phyloP scores from a whole-genome alignment of 768 basidiomycete species.

The Suillus placidus region DNA sequence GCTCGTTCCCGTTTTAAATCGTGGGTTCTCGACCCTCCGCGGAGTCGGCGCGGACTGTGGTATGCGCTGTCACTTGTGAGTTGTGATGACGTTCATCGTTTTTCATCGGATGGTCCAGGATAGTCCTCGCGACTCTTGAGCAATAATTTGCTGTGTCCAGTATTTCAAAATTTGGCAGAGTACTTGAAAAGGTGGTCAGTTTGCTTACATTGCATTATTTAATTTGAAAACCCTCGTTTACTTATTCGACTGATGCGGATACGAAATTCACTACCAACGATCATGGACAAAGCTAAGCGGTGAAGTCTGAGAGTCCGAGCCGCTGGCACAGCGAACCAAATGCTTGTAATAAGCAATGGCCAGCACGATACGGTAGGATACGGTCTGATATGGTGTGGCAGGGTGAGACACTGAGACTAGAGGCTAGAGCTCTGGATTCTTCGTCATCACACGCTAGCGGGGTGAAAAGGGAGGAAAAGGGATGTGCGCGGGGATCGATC shows the following conservation, averaged over 20 bases:
- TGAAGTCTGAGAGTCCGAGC: not conserved
- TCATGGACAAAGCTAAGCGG: not conserved
- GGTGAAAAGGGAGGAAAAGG: not conserved
- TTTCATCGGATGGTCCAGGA: not conserved
- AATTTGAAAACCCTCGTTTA: not conserved
- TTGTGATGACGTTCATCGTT: not conserved
- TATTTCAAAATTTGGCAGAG: not conserved
- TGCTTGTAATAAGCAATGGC: not conserved
- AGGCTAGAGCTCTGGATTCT: not conserved
- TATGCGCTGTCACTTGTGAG: not conserved
- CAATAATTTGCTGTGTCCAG: not conserved
- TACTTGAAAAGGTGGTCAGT: not conserved
- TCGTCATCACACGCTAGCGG: not conserved
- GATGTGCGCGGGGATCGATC: not conserved
- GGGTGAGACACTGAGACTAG: too few species aligned
- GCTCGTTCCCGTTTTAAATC: conserved; percentile 24
- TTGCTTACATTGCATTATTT: not conserved
- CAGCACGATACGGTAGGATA: not conserved
- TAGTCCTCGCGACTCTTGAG: not conserved
- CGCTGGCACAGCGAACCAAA: not conserved
- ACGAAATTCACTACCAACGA: not conserved
- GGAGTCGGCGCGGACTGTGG: not conserved
- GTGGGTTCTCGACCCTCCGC: not conserved
- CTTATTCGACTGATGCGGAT: not conserved
- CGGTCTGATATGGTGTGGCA: not conserved